Percentiles rank a stretch among this genome's conserved stretches.
These are phyloP conservation scores for Beauveria medogensis DNA, from an alignment of 2,329 filamentous ascomycete species.

Conservation along the genomic window DNA sequence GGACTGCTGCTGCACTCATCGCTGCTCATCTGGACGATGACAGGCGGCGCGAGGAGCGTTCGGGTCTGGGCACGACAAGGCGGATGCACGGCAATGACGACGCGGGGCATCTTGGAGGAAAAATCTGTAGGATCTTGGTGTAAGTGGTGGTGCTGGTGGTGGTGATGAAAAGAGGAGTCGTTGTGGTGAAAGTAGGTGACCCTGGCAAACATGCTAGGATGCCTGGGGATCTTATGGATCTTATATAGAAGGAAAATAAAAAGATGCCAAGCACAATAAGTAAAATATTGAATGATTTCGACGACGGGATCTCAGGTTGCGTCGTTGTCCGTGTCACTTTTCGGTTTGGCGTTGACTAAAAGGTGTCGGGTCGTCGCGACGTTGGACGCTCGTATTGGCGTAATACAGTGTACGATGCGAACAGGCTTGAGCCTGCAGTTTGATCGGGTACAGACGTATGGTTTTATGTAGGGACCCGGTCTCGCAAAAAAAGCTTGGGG, in stretches of 20 bases:
- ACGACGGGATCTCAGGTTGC: background rate
- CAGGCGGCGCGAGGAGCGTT: slow-evolving; percentile 17
- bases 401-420: background rate
- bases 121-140: background rate
- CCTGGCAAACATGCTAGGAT: slow-evolving; percentile 3
- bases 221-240: no score
- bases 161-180: background rate
- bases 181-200: background rate
- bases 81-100: slow-evolving; percentile 19
- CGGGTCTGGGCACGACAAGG: slow-evolving; percentile 15
- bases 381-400: background rate
- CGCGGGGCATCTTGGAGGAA: slow-evolving; percentile 11
- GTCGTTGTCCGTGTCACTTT: background rate
- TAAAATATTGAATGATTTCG: background rate
- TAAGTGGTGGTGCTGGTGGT: background rate
- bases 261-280: background rate
- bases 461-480: background rate
- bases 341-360: background rate
- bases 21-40: slow-evolving; percentile 16
- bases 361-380: background rate
- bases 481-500: background rate
- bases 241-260: no score
- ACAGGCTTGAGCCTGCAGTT: background rate
- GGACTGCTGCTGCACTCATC: slow-evolving; percentile 4
- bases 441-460: background rate